Evolutionary conservation across 148 eudicot species (phyloP).

Genomic region (Fagopyrum homotropicum): DNA sequence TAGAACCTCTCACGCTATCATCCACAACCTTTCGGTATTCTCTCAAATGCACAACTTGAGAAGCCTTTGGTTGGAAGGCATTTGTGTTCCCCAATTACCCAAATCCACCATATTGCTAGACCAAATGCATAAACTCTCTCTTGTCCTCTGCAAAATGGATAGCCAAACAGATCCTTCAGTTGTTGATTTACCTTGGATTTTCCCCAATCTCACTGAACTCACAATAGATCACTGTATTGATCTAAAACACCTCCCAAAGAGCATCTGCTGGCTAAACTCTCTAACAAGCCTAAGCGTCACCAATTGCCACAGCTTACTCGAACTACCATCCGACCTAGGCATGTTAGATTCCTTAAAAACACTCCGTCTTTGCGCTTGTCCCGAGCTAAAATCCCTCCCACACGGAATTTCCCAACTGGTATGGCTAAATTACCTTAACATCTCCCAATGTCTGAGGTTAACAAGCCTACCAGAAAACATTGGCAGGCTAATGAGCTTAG

Average conservation of each 20-base stretch:
- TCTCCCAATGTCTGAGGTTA: constrained; percentile 63
- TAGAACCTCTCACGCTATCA: constrained; percentile 40
- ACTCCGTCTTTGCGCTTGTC: constrained; percentile 65
- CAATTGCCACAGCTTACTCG: constrained; percentile 56
- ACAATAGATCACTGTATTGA: constrained; percentile 79
- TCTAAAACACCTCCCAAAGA: constrained; percentile 40
- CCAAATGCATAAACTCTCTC: constrained; percentile 45
- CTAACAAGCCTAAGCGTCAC: constrained; percentile 63
- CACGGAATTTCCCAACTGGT: constrained; percentile 41
- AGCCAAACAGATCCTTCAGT: constrained; percentile 26
- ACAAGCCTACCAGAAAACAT: constrained; percentile 46
- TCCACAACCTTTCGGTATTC: constrained; percentile 50
- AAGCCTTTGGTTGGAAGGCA: constrained; percentile 78
- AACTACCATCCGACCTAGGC: constrained; percentile 57
- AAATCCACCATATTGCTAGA: constrained; percentile 32
- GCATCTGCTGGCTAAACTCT: constrained; percentile 39
- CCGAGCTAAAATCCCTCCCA: constrained; percentile 48
- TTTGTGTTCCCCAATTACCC: constrained; percentile 51
- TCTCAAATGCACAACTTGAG: constrained; percentile 39
- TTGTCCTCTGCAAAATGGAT: constrained; percentile 56
- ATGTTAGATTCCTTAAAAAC: constrained; percentile 36
- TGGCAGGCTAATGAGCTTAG: constrained; percentile 40
- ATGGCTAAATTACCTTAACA: constrained; percentile 51
- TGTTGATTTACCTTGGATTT: constrained; percentile 46
- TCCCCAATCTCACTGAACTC: constrained; percentile 61